Percentiles rank a stretch among this genome's conserved stretches.
Evolutionary conservation across 345 rosid species (phyloP).

Genomic region (Anastatica hierochuntica): DNA sequence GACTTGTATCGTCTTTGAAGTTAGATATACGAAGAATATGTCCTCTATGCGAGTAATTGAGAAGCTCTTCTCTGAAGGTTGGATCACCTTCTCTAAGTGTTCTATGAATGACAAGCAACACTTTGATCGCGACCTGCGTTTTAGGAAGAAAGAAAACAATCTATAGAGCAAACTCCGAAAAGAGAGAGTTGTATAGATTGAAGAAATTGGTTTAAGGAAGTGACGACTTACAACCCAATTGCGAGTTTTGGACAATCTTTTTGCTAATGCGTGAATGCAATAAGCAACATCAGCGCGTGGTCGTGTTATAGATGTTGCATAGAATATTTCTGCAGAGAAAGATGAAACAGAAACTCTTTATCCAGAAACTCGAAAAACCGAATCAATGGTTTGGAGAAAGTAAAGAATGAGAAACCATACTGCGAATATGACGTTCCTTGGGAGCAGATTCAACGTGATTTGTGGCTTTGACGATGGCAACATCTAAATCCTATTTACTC

Average conservation of each 20-base stretch:
- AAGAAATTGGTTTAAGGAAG: too few species aligned
- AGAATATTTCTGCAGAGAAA: conserved; percentile 62
- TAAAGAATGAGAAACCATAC: conserved; percentile 24
- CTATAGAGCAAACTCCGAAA: background rate
- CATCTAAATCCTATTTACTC: conserved; percentile 86
- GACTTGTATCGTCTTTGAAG: conserved; percentile 95
- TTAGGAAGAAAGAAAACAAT: background rate
- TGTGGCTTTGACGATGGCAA: conserved; percentile 87
- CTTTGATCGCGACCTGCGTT: conserved; percentile 77
- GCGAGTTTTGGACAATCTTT: conserved; percentile 73
- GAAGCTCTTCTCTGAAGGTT: conserved; percentile 87
- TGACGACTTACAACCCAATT: conserved; percentile 70
- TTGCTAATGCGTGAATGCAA: conserved; percentile 87
- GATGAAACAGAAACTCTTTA: background rate
- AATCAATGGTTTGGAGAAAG: too few species aligned
- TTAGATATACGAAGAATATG: conserved; percentile 91
- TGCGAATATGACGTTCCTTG: conserved; percentile 76
- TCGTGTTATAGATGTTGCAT: conserved; percentile 67
- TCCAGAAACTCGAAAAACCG: too few species aligned
- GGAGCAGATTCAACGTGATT: conserved; percentile 93
- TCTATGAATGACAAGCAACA: conserved; percentile 83
- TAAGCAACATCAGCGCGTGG: conserved; percentile 99
- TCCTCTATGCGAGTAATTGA: conserved; percentile 78
- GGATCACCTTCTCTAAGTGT: conserved; percentile 98
- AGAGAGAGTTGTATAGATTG: background rate